Conservation (phyloP, 1,139 yeast species). For the Taiozyma sp. region DNA sequence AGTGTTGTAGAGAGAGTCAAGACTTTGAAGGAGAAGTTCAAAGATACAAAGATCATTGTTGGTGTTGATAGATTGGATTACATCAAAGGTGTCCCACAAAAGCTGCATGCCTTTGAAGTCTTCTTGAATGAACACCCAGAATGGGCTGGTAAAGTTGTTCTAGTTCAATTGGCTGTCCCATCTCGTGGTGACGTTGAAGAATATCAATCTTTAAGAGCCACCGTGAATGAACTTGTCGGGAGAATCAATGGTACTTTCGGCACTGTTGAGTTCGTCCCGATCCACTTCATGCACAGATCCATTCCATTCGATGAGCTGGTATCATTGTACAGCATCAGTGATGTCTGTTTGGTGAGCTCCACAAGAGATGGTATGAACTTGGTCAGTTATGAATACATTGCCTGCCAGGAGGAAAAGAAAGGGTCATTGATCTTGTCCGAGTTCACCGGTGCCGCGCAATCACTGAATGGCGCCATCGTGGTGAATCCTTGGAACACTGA, state of each 20-base stretch:
- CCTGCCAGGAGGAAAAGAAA: slow-evolving; percentile 84
- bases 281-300: slow-evolving; percentile 92
- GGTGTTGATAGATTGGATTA: slow-evolving; percentile 96
- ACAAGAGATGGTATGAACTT: slow-evolving; percentile 99
- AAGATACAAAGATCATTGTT: slow-evolving; percentile 78
- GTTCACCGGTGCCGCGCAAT: slow-evolving; percentile 99
- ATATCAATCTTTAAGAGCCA: slow-evolving; percentile 88
- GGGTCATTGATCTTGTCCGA: slow-evolving; percentile 88
- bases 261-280: slow-evolving; percentile 95
- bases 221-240: slow-evolving; percentile 94
- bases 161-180: slow-evolving; percentile 97
- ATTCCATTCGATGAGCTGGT: slow-evolving; percentile 89
- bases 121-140: slow-evolving; percentile 92
- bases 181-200: slow-evolving; percentile 98
- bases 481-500: slow-evolving; percentile 99
- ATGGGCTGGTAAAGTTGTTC: slow-evolving; percentile 95
- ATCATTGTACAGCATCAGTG: slow-evolving; percentile 79
- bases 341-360: slow-evolving; percentile 88
- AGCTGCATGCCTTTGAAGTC: slow-evolving; percentile 91
- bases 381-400: slow-evolving; percentile 93
- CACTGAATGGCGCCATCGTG: slow-evolving; percentile 85
- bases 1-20: slow-evolving; percentile 62
- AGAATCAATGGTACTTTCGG: slow-evolving; percentile 96
- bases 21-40: slow-evolving; percentile 55
- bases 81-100: slow-evolving; percentile 97